A percentile compares a stretch with the other conserved stretches of the same genome.
Evolutionary conservation across 441 rosid species (phyloP).

Genomic region (Pelargonium myrrhifolium): DNA sequence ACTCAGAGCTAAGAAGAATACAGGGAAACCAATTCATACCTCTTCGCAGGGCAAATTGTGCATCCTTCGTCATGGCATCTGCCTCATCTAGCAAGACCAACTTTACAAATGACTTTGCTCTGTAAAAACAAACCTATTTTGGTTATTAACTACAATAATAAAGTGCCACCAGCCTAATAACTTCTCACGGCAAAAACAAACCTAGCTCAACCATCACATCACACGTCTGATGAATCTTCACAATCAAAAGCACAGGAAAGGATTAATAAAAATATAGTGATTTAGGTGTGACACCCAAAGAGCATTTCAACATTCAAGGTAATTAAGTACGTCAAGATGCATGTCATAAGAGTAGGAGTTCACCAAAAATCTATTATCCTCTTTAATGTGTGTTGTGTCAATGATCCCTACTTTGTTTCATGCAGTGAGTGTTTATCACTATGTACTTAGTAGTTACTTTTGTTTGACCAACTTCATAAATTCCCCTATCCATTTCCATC

Average conservation of each 20-base stretch:
- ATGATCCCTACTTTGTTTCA: no score
- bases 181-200: not conserved
- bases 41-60: conserved; percentile 97
- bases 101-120: conserved; percentile 73
- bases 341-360: not conserved
- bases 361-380: not conserved
- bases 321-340: not conserved
- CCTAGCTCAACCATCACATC: not conserved
- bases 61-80: conserved; percentile 99
- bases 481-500: not conserved
- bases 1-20: not conserved
- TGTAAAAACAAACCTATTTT: conserved; percentile 24
- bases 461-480: not conserved
- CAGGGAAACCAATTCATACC: conserved; percentile 32
- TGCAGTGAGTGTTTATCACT: not conserved
- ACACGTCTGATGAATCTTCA: not conserved
- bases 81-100: conserved; percentile 90
- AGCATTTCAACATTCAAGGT: not conserved
- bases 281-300: no score
- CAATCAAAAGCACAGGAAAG: not conserved
- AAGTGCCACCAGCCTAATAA: not conserved
- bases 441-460: not conserved
- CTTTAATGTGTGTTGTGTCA: not conserved
- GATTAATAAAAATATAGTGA: no score
- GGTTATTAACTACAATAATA: not conserved